phyloP scores from a whole-genome alignment of 192 early-diverging fungal genomes.

The Globomyces pollinis-pini region DNA sequence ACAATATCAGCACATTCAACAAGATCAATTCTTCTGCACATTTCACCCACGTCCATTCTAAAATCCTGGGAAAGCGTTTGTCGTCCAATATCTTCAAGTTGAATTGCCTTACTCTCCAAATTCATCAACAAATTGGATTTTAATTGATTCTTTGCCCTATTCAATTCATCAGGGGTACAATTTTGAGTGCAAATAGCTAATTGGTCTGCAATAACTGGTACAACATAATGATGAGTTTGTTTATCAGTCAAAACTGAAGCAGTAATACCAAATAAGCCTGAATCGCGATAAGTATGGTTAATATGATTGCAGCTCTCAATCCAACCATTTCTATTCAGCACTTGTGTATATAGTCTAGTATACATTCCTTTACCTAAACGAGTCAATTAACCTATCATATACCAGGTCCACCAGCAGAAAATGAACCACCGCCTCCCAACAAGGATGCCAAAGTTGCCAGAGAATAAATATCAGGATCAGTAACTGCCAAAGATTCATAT shows the following conservation, averaged over 20 bases:
- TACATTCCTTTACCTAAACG: conserved; percentile 95
- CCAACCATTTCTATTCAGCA: conserved; percentile 90
- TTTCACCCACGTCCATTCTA: conserved; percentile 65
- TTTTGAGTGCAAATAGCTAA: conserved; percentile 60
- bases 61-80: conserved; percentile 69
- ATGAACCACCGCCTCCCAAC: conserved; percentile 92
- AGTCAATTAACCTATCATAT: background rate
- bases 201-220: conserved; percentile 80
- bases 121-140: conserved; percentile 89
- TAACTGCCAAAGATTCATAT: conserved; percentile 75
- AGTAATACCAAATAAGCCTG: conserved; percentile 77
- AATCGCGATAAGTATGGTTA: conserved; percentile 42
- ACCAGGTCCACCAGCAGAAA: conserved; percentile 88
- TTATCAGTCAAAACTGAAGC: conserved; percentile 75
- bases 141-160: conserved; percentile 92
- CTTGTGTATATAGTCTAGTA: conserved; percentile 89
- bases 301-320: conserved; percentile 90
- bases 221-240: conserved; percentile 54
- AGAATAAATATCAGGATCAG: conserved; percentile 85
- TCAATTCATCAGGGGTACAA: conserved; percentile 57
- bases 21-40: conserved; percentile 72
- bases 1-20: conserved; percentile 68
- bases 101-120: conserved; percentile 84
- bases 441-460: conserved; percentile 83
- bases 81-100: conserved; percentile 89